Percentiles rank a stretch among this genome's conserved stretches.
These are phyloP conservation scores for Papiliotrema flavescens DNA, from an alignment of 1,284 basidiomycete genomes.

Conservation along the genomic window DNA sequence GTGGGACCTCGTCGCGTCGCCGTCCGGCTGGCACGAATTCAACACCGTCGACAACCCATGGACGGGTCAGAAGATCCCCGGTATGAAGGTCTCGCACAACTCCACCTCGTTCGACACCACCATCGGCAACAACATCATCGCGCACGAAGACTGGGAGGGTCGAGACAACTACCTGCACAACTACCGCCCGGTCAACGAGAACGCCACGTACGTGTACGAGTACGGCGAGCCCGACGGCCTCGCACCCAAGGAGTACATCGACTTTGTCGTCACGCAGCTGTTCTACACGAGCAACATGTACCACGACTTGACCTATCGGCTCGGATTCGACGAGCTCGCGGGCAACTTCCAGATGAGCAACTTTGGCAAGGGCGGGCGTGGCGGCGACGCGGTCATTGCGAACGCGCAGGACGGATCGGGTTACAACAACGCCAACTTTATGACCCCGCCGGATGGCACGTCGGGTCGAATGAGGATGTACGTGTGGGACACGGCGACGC, in stretches of 20 bases:
- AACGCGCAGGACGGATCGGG: conserved; percentile 85
- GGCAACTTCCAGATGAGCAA: conserved; percentile 97
- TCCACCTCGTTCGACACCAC: conserved; percentile 69
- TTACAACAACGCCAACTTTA: conserved; percentile 59
- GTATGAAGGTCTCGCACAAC: conserved; percentile 35
- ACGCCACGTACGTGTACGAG: conserved; percentile 64
- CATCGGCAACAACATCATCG: conserved; percentile 78
- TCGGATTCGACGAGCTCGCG: conserved; percentile 84
- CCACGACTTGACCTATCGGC: conserved; percentile 56
- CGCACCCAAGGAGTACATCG: conserved; percentile 67
- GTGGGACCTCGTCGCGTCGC: conserved; percentile 69
- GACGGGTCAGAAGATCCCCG: conserved; percentile 29
- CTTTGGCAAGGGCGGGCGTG: conserved; percentile 81
- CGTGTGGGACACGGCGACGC: conserved; percentile 83
- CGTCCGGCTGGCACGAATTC: conserved; percentile 77
- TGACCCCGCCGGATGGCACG: conserved; percentile 56
- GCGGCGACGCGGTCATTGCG: conserved; percentile 84
- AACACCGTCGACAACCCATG: conserved; percentile 48
- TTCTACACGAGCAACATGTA: conserved; percentile 88
- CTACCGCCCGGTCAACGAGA: conserved; percentile 66
- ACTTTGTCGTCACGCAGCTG: conserved; percentile 78
- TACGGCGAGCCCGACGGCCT: conserved; percentile 56
- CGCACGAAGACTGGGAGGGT: conserved; percentile 64
- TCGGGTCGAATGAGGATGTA: conserved; percentile 95
- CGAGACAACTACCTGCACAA: conserved; percentile 69